Evolutionary conservation across 768 basidiomycete genomes (phyloP).

Genomic region (Symmetrospora coprosmae): DNA sequence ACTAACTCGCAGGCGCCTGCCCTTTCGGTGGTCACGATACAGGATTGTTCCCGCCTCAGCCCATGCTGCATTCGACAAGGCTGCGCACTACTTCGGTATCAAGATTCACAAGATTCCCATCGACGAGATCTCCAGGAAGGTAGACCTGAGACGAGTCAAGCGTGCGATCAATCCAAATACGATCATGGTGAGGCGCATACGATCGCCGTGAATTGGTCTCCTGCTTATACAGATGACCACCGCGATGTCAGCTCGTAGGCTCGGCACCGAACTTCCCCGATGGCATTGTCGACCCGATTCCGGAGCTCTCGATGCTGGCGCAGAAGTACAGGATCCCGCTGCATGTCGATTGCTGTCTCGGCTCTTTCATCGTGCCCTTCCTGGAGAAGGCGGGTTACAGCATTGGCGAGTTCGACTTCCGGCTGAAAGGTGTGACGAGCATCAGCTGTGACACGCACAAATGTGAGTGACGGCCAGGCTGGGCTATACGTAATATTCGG

Average conservation of each 20-base stretch:
- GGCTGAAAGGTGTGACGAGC: slow-evolving; percentile 75
- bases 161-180: slow-evolving; percentile 84
- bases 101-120: slow-evolving; percentile 81
- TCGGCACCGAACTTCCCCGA: slow-evolving; percentile 46
- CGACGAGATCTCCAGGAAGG: slow-evolving; percentile 59
- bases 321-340: slow-evolving; percentile 60
- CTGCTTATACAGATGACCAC: slow-evolving; percentile 1
- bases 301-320: slow-evolving; percentile 61
- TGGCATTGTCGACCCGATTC: slow-evolving; percentile 47
- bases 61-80: slow-evolving; percentile 89
- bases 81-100: slow-evolving; percentile 68
- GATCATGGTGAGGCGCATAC: slow-evolving; percentile 51
- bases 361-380: slow-evolving; percentile 81
- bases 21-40: background rate
- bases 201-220: background rate
- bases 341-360: slow-evolving; percentile 85
- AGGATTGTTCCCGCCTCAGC: slow-evolving; percentile 73
- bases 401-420: slow-evolving; percentile 63
- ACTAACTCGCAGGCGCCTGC: background rate
- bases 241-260: slow-evolving; percentile 52
- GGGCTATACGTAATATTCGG: no score
- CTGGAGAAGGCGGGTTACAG: slow-evolving; percentile 46
- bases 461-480: slow-evolving; percentile 42
- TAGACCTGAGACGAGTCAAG: slow-evolving; percentile 57
- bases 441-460: slow-evolving; percentile 96